Evolutionary conservation across 768 basidiomycete species (phyloP), one percentile per base, ranked within the genome.

Genomic region (Flagelloscypha sp.): DNA sequence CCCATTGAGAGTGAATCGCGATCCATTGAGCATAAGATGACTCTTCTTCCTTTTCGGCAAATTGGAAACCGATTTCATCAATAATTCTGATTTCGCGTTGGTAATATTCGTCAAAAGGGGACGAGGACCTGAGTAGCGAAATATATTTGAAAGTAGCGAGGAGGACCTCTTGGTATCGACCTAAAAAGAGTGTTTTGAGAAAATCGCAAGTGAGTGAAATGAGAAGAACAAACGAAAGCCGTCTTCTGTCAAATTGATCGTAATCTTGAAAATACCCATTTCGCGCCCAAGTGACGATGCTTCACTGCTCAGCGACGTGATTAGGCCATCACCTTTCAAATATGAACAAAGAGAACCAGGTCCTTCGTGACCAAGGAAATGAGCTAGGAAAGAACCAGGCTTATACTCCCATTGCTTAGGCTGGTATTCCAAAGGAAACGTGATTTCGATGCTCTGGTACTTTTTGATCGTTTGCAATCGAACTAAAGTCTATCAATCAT

Each of bases 301-400:
- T 1, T 84, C 88, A 28, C 77, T 68, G 36, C 70, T 75, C 33
- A 98, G 62, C 8, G 67, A 65, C 19, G 80, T 88, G 24, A 84
- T 71, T 88, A 89, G 94, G 2, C 88, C 86, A 50, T 82, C 83
- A 42, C 68, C 66, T 61, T 94, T 98, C 38, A 99, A 68, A 54
- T 90, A 89, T 1, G 90, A 87, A 48, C 86, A 72, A 19, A 98
- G 60, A 1, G 94, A 97, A 2, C 94, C 94, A 23, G 82, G 78
- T 1, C 92, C 92, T 59, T 97, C 92, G 51, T 97, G 89, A 0
- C 92, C 92, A 21, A 90, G 58, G 50, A 94, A 79, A 52, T 92
- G 85, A 3, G 77, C 68, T 15, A 97, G 52, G 55, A 87, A 83
- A 36, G 72, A 56, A 5, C 66, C 74, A 4, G 93, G 90, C 58